Conservation (phyloP, 1,139 yeast genomes). For the Wickerhamiella pararugosa region DNA sequence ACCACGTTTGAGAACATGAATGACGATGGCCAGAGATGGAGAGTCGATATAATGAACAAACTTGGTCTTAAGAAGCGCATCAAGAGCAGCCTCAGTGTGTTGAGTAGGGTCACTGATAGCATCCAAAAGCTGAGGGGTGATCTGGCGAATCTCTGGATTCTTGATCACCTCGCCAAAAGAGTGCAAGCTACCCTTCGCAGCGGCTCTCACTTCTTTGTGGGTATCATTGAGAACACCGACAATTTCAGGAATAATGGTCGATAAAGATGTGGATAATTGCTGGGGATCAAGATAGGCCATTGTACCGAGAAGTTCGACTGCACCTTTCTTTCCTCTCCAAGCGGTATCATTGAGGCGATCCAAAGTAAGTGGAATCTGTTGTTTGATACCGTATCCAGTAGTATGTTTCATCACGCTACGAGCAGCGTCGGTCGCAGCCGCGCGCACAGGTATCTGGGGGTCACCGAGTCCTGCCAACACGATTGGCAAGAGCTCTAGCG, state of each 20-base stretch:
- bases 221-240: constrained; percentile 91
- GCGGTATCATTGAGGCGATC: constrained; percentile 75
- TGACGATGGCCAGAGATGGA: constrained; percentile 87
- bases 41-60: constrained; percentile 97
- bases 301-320: constrained; percentile 88
- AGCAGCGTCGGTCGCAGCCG: constrained; percentile 79
- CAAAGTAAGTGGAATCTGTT: constrained; percentile 80
- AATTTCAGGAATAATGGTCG: constrained; percentile 86
- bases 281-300: constrained; percentile 97
- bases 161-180: constrained; percentile 94
- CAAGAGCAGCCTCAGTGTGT: constrained; percentile 76
- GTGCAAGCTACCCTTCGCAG: constrained; percentile 80
- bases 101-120: constrained; percentile 96
- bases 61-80: constrained; percentile 73
- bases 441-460: constrained; percentile 67
- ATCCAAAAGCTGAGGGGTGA: constrained; percentile 77
- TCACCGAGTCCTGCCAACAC: constrained; percentile 78
- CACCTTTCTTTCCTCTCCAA: constrained; percentile 95
- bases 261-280: constrained; percentile 76
- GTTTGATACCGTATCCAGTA: constrained; percentile 82
- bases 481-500: constrained; percentile 71
- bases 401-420: constrained; percentile 80
- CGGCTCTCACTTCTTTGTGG: constrained; percentile 90
- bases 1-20: constrained; percentile 91
- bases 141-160: constrained; percentile 85